phyloP scores from a whole-genome alignment of 352 stramenopile species.

The Phytophthora capsici region DNA sequence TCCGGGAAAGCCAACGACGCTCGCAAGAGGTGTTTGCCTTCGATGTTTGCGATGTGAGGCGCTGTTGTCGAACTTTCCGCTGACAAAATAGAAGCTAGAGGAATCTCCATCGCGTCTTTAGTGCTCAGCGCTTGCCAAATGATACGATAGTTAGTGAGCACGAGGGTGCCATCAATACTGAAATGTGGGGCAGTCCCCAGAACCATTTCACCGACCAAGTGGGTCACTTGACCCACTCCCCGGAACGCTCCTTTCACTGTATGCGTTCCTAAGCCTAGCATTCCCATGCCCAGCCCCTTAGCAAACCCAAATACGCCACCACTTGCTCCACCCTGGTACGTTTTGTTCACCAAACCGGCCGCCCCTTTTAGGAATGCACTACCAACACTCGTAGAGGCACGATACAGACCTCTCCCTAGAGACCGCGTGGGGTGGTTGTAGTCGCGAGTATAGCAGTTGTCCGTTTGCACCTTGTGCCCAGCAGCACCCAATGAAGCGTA shows the following conservation, averaged over 20 bases:
- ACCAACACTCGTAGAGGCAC: constrained; percentile 86
- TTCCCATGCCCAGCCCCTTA: constrained; percentile 87
- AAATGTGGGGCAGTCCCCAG: constrained; percentile 85
- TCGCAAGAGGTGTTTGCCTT: constrained; percentile 83
- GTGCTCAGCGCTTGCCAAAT: constrained; percentile 86
- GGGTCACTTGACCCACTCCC: constrained; percentile 86
- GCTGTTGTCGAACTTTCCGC: constrained; percentile 86
- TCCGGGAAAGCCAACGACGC: constrained; percentile 87
- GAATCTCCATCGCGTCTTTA: constrained; percentile 85
- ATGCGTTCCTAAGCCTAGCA: constrained; percentile 84
- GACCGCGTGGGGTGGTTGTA: constrained; percentile 84
- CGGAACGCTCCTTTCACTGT: constrained; percentile 88
- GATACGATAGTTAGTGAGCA: constrained; percentile 87
- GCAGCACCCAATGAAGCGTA: constrained; percentile 81
- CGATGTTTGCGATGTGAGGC: constrained; percentile 84
- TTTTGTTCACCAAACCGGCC: constrained; percentile 84
- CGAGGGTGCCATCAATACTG: constrained; percentile 83
- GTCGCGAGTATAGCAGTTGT: constrained; percentile 87
- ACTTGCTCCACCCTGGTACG: constrained; percentile 83
- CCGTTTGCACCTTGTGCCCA: constrained; percentile 86
- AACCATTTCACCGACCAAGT: constrained; percentile 88
- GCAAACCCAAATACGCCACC: constrained; percentile 89
- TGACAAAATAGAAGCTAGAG: constrained; percentile 73
- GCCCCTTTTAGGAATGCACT: constrained; percentile 87
- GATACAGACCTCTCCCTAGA: constrained; percentile 78